Evolutionary conservation across 2,329 filamentous ascomycete species (phyloP).

Genomic region (Stachybotrys chartarum): DNA sequence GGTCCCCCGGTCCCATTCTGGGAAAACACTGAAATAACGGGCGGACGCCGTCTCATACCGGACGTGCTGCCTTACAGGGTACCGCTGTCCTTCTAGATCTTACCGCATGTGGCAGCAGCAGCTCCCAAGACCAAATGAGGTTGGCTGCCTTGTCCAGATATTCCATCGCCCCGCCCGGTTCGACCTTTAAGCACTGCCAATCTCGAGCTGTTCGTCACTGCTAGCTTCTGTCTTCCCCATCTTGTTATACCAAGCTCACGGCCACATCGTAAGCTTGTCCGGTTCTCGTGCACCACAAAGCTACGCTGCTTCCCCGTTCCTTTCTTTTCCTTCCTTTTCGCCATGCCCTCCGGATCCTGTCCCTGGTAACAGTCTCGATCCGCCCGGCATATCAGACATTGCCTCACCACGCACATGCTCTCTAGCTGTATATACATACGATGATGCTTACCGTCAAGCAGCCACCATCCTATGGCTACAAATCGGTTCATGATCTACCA

Average conservation of each 20-base stretch:
- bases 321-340: slow-evolving; percentile 2
- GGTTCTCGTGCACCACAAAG: background rate
- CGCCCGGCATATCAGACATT: background rate
- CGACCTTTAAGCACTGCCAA: slow-evolving; percentile 20
- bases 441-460: slow-evolving; percentile 58
- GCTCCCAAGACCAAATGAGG: slow-evolving; percentile 34
- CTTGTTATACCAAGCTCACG: slow-evolving; percentile 1
- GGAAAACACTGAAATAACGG: background rate
- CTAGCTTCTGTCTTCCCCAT: slow-evolving; percentile 28
- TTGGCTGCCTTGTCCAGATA: slow-evolving; percentile 32
- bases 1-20: background rate
- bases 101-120: slow-evolving; percentile 7
- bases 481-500: slow-evolving; percentile 55
- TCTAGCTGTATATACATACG: slow-evolving; percentile 21
- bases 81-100: background rate
- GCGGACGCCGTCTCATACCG: background rate
- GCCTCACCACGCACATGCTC: slow-evolving; percentile 13
- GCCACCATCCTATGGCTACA: slow-evolving; percentile 51
- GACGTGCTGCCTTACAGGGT: slow-evolving; percentile 1
- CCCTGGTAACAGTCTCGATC: background rate
- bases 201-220: slow-evolving; percentile 39
- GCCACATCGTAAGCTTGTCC: background rate
- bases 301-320: slow-evolving; percentile 5
- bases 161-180: slow-evolving; percentile 34
- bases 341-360: slow-evolving; percentile 3